Evolutionary conservation across 2,329 filamentous ascomycete species (phyloP), one percentile per base, ranked within the genome.

Genomic region (Mycosphaerelloides madeirae): DNA sequence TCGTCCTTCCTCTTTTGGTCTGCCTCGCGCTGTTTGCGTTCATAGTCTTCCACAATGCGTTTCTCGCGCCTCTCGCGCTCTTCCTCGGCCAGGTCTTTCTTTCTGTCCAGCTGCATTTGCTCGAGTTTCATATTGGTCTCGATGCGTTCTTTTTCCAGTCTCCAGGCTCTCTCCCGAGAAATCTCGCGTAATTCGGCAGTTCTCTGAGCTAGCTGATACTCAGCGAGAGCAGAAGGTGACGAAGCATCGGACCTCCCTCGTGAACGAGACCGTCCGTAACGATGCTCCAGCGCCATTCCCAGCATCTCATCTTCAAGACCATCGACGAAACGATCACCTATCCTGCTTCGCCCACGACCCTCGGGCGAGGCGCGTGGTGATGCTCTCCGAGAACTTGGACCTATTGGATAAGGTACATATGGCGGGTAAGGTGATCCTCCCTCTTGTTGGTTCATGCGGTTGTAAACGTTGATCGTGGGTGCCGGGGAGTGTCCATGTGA

Each of bases 381-480:
- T 38, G 53, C 32, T 44, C 53, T 33, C 39, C 45, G 43, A 46
- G 58, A 50, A n/a, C 45, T 49, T 66, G 64, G 43, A 55, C 56
- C 50, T 4, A 48, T 36, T n/a, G 46, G 46, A 14, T 44, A 42
- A 13, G 37, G 22, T 15, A 34, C 34, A 31, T 39, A 40, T 13
- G 31, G 42, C 7, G 52, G 47, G 28, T 44, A 52, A 12, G 48
- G 49, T 20, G 49, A 46, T 22, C 45, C 48, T 35, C 31, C 49
- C 25, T 50, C 35, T 16, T 54, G 50, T 34, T 53, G 53, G 13
- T 47, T 38, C 22, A 67, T 65, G 43, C 67, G 68, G 56, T 72
- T 72, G 61, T 70, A 68, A 49, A 73, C 71, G 53, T 69, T 70
- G 50, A 73, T 66, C 36, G 68, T 66, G 14, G 71, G 71, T n/a